Percentiles rank a stretch among this genome's conserved stretches.
Conservation (phyloP, 2,329 filamentous ascomycete species). For the Acarospora socialis region DNA sequence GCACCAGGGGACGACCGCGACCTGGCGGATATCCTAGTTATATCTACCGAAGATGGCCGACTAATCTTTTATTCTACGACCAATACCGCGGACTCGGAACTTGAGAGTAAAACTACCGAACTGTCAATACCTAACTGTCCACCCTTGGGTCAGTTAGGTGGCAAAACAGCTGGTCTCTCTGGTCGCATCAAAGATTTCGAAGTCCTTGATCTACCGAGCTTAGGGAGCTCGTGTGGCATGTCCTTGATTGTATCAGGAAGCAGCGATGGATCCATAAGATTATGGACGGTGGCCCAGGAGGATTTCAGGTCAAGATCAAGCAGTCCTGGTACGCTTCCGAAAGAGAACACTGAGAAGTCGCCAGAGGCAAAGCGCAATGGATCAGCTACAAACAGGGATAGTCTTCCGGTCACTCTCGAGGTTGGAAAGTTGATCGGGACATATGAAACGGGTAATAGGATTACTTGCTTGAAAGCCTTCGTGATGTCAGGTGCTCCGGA, state of each 20-base stretch:
- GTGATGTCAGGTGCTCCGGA: conserved; percentile 52
- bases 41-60: conserved; percentile 82
- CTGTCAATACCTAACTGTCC: conserved; percentile 45
- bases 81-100: conserved; percentile 24
- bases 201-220: conserved; percentile 35
- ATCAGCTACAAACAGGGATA: conserved; percentile 1
- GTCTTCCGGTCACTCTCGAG: no score
- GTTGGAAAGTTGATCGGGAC: conserved; percentile 57
- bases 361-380: neutral
- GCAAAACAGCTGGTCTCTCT: conserved; percentile 49
- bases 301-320: conserved; percentile 3
- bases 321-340: conserved; percentile 7
- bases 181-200: conserved; percentile 83
- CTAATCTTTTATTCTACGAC: conserved; percentile 70
- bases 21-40: conserved; percentile 45
- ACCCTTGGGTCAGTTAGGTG: conserved; percentile 63
- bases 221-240: conserved; percentile 25
- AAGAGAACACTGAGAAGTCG: neutral
- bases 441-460: conserved; percentile 74
- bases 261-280: conserved; percentile 71
- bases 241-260: conserved; percentile 57
- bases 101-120: conserved; percentile 31
- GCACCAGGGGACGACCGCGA: conserved; percentile 32
- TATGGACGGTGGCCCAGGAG: conserved; percentile 49
- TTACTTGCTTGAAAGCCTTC: conserved; percentile 80